Percentiles rank a stretch among this genome's conserved stretches.
Evolutionary conservation across 176 grass and related monocot species (phyloP).

Genomic region (Zoysia pacifica): DNA sequence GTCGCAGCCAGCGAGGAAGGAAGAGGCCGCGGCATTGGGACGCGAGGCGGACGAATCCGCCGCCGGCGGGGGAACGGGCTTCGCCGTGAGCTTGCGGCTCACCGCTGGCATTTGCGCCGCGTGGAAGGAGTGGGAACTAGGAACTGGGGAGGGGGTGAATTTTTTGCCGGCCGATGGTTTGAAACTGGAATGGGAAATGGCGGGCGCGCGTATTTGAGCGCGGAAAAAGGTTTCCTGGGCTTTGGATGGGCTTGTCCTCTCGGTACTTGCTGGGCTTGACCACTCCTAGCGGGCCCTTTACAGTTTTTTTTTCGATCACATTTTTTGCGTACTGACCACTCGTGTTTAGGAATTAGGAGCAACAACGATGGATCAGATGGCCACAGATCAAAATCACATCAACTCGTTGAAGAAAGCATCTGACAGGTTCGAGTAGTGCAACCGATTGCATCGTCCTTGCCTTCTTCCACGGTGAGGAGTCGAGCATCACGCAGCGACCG

Average conservation of each 20-base stretch:
- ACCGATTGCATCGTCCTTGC: too few relatives aligned
- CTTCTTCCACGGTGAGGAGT: too few relatives aligned
- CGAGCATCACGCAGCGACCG: too few relatives aligned
- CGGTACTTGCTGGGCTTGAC: background rate
- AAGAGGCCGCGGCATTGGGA: background rate
- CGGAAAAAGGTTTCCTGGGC: background rate
- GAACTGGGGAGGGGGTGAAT: background rate
- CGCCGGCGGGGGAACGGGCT: background rate
- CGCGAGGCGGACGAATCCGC: background rate
- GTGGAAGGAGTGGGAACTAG: background rate
- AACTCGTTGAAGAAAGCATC: too few relatives aligned
- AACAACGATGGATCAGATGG: background rate
- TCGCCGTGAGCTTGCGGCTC: constrained; percentile 37
- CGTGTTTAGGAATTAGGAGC: background rate
- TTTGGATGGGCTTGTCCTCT: background rate
- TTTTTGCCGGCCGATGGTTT: constrained; percentile 19
- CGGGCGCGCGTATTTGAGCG: constrained; percentile 5
- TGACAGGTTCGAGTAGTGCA: too few relatives aligned
- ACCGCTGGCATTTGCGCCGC: constrained; percentile 39
- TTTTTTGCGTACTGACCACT: background rate
- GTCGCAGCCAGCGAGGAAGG: background rate
- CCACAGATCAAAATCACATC: too few relatives aligned
- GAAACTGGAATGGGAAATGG: constrained; percentile 32
- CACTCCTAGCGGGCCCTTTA: background rate
- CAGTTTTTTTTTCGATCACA: background rate